Evolutionary conservation across 331 rosid genomes (phyloP).

Genomic region (Acacia pycnantha): DNA sequence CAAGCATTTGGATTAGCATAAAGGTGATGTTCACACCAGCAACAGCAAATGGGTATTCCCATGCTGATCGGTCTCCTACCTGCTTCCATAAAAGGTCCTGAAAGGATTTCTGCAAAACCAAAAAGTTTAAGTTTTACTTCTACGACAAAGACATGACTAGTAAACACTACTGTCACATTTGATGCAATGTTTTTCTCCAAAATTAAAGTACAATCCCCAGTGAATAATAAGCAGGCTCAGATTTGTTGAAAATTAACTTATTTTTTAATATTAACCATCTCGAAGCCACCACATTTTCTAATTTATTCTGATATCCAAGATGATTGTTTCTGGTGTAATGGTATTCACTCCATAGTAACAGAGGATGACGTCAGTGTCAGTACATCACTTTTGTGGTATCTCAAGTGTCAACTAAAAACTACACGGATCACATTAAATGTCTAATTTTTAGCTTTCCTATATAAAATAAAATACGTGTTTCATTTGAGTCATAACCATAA

Average conservation of each 20-base stretch:
- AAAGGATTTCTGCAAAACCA: slow-evolving; percentile 75
- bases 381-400: not conserved
- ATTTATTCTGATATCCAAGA: not conserved
- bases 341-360: not conserved
- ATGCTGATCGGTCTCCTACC: slow-evolving; percentile 94
- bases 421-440: not conserved
- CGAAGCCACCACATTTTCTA: not conserved
- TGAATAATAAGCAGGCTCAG: not conserved
- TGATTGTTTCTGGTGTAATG: not conserved
- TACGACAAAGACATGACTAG: not conserved
- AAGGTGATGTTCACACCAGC: slow-evolving; percentile 99
- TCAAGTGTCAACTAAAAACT: not conserved
- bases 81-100: slow-evolving; percentile 94
- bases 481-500: too few relatives aligned
- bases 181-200: not conserved
- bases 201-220: slow-evolving; percentile 9
- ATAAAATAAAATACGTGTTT: not conserved
- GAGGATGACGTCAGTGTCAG: not conserved
- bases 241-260: not conserved
- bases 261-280: slow-evolving; percentile 11
- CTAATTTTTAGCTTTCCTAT: not conserved
- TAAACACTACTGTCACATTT: slow-evolving; percentile 19
- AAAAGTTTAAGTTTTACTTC: slow-evolving; percentile 29
- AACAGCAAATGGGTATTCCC: slow-evolving; percentile 99
- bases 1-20: slow-evolving; percentile 98